A percentile compares a stretch with the other conserved stretches of the same genome.
phyloP scores from a whole-genome alignment of 371 early-diverging fungal species.

The Mortierella sp. region DNA sequence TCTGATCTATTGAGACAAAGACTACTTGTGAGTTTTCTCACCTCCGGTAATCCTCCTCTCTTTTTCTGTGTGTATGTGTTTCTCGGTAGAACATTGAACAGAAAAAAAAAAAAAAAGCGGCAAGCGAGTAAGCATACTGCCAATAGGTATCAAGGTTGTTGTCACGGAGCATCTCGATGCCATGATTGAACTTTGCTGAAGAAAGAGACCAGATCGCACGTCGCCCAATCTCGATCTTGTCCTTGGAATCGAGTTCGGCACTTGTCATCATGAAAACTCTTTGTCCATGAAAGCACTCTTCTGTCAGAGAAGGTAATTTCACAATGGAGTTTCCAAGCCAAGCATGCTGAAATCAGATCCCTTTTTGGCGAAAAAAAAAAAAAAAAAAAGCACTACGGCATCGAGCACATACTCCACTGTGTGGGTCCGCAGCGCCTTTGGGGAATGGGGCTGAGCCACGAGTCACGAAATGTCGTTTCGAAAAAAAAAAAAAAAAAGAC shows the following conservation, averaged over 20 bases:
- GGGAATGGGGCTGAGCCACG: too few species aligned
- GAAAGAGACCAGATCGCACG: constrained; percentile 79
- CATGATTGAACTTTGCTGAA: constrained; percentile 74
- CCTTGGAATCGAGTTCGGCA: constrained; percentile 36
- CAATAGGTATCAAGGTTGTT: constrained; percentile 80
- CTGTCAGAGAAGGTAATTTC: too few species aligned
- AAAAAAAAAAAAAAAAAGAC: too few species aligned
- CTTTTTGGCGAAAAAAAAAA: not conserved
- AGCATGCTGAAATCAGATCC: not conserved
- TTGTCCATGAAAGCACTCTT: too few species aligned
- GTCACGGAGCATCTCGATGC: constrained; percentile 74
- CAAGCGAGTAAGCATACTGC: constrained; percentile 70
- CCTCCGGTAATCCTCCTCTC: too few species aligned
- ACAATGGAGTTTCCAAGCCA: too few species aligned
- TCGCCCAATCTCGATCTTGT: constrained; percentile 67
- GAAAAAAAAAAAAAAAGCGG: not conserved
- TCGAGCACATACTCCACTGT: too few species aligned
- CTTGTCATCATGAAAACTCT: too few species aligned
- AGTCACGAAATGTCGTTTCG: too few species aligned
- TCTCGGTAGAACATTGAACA: not conserved
- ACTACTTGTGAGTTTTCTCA: not conserved
- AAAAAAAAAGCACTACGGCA: too few species aligned
- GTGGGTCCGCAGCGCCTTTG: too few species aligned
- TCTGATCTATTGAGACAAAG: constrained; percentile 57
- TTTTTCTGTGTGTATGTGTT: not conserved